Conservation (phyloP, 257 asterid genomes). For the Cruciata laevipes region DNA sequence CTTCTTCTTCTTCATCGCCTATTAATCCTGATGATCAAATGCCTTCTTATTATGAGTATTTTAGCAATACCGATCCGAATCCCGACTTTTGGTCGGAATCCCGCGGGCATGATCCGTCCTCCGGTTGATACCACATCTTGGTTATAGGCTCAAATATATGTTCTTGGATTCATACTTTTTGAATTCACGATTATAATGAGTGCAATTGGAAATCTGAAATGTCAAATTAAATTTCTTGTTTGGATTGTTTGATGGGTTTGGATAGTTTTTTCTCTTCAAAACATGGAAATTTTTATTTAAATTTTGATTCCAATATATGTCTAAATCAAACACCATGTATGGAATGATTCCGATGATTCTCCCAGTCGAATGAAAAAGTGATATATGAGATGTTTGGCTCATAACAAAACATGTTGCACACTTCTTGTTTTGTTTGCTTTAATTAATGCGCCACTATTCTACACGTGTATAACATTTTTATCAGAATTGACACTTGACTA, state of each 20-base stretch:
- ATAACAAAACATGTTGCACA: too few species aligned
- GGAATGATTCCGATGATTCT: too few species aligned
- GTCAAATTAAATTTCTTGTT: too few species aligned
- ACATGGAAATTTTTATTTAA: not conserved
- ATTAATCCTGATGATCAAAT: not conserved
- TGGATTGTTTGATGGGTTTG: too few species aligned
- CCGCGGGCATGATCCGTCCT: constrained; percentile 17
- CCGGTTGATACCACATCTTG: constrained; percentile 13
- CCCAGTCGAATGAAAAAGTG: too few species aligned
- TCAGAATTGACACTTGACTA: not conserved
- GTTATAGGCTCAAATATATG: not conserved
- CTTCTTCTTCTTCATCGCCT: not conserved
- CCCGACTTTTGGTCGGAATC: constrained; percentile 12
- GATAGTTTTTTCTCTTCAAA: too few species aligned
- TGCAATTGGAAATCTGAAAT: not conserved
- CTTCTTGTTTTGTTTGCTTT: too few species aligned
- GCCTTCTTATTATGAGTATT: not conserved
- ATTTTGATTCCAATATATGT: not conserved
- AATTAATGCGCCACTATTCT: too few species aligned
- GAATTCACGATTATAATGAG: too few species aligned
- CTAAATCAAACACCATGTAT: not conserved
- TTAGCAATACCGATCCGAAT: constrained; percentile 6
- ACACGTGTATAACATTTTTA: not conserved
- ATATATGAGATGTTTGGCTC: too few species aligned
- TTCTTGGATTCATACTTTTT: too few species aligned